These are phyloP conservation scores for Debaryomyces subglobosus DNA, from an alignment of 1,139 yeast genomes.

Conservation along the genomic window DNA sequence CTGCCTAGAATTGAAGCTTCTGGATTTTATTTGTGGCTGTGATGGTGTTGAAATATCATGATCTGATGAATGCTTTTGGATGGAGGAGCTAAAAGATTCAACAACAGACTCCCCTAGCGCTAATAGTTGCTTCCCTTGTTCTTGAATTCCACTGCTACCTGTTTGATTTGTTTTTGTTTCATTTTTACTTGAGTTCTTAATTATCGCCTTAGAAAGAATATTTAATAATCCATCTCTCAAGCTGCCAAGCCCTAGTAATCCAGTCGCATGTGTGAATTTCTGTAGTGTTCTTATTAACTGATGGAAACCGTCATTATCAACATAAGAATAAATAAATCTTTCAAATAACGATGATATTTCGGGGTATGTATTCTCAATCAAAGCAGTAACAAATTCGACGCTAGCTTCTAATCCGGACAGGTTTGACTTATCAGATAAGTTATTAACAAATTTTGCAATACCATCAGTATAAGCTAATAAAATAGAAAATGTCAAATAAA, in stretches of 20 bases:
- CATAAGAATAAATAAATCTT: slow-evolving; percentile 59
- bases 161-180: slow-evolving; percentile 8
- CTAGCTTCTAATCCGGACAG: slow-evolving; percentile 33
- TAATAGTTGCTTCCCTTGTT: slow-evolving; percentile 38
- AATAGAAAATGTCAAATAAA: slow-evolving; percentile 60
- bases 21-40: slow-evolving; percentile 23
- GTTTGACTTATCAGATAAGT: slow-evolving; percentile 32
- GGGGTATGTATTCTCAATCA: slow-evolving; percentile 48
- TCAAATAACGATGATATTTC: slow-evolving; percentile 51
- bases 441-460: slow-evolving; percentile 56
- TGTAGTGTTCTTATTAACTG: slow-evolving; percentile 71
- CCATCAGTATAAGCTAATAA: slow-evolving; percentile 68
- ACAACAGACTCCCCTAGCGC: slow-evolving; percentile 66
- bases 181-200: slow-evolving; percentile 39
- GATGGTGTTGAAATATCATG: neutral
- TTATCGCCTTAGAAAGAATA: slow-evolving; percentile 58
- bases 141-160: slow-evolving; percentile 20
- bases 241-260: slow-evolving; percentile 59
- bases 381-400: slow-evolving; percentile 41
- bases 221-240: slow-evolving; percentile 64
- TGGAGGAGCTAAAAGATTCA: slow-evolving; percentile 53
- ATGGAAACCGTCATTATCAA: slow-evolving; percentile 71
- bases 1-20: slow-evolving; percentile 62
- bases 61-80: slow-evolving; percentile 10
- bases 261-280: slow-evolving; percentile 79